These are phyloP conservation scores for Aspergillus bertholletiae DNA, from an alignment of 495 filamentous ascomycete genomes.

Conservation along the genomic window DNA sequence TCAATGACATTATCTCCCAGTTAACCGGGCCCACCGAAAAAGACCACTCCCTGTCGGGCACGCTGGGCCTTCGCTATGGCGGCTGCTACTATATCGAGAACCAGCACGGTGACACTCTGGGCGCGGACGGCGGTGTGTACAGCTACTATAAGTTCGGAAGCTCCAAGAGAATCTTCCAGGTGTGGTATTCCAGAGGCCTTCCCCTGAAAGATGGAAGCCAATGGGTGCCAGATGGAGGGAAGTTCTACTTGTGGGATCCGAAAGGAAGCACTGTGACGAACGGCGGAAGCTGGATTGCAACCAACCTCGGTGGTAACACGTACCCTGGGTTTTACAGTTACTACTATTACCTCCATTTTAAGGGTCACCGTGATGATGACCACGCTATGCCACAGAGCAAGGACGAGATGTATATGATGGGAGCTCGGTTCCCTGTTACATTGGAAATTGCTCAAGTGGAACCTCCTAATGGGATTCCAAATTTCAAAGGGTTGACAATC, in stretches of 20 bases:
- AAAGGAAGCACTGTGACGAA: background rate
- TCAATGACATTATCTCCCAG: too few relatives aligned
- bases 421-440: background rate
- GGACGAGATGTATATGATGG: too few relatives aligned
- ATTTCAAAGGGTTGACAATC: background rate
- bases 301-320: background rate
- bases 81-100: background rate
- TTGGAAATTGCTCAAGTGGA: background rate
- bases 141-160: constrained; percentile 2
- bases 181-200: background rate
- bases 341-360: background rate
- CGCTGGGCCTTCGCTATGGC: background rate
- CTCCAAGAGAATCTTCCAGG: background rate
- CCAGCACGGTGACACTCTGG: background rate
- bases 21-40: too few relatives aligned
- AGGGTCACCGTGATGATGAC: background rate
- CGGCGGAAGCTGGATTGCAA: background rate
- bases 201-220: too few relatives aligned
- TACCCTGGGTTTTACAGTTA: background rate
- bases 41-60: too few relatives aligned
- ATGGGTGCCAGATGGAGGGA: background rate
- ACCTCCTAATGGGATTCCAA: background rate
- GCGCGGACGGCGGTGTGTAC: background rate
- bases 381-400: too few relatives aligned
- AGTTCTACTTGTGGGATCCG: background rate